These are phyloP conservation scores for Senna siamea DNA, from an alignment of 306 rosid species.

Conservation along the genomic window DNA sequence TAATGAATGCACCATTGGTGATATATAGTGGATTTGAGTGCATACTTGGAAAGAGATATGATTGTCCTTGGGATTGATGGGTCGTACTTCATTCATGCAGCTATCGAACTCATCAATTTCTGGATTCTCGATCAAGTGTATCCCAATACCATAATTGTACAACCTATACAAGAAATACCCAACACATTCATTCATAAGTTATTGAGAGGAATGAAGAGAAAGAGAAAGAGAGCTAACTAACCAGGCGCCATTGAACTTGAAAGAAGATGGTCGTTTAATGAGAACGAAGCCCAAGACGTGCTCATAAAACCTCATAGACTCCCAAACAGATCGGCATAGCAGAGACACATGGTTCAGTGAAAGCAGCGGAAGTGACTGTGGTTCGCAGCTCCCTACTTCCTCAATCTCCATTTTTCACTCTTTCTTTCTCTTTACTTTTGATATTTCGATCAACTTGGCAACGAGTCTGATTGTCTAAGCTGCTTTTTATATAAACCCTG, in stretches of 20 bases:
- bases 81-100: constrained; percentile 45
- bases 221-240: constrained; percentile 21
- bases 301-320: constrained; percentile 68
- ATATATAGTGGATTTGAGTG: too few relatives aligned
- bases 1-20: too few relatives aligned
- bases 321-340: constrained; percentile 75
- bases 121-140: constrained; percentile 80
- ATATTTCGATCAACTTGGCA: constrained; percentile 15
- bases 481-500: constrained; percentile 47
- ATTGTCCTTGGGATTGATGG: constrained; percentile 81
- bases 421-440: constrained; percentile 1
- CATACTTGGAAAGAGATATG: constrained; percentile 78
- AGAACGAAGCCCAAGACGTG: constrained; percentile 76
- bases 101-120: constrained; percentile 53
- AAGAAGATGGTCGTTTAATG: constrained; percentile 85
- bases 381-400: constrained; percentile 60
- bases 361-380: constrained; percentile 69
- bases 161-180: constrained; percentile 44
- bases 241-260: constrained; percentile 90
- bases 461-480: constrained; percentile 32
- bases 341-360: constrained; percentile 76
- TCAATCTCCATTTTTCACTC: constrained; percentile 60
- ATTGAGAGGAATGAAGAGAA: neutral
- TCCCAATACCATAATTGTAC: constrained; percentile 82
- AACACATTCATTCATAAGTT: neutral